These are phyloP conservation scores for Taiozyma onychis DNA, from an alignment of 1,139 yeast genomes.

Conservation along the genomic window DNA sequence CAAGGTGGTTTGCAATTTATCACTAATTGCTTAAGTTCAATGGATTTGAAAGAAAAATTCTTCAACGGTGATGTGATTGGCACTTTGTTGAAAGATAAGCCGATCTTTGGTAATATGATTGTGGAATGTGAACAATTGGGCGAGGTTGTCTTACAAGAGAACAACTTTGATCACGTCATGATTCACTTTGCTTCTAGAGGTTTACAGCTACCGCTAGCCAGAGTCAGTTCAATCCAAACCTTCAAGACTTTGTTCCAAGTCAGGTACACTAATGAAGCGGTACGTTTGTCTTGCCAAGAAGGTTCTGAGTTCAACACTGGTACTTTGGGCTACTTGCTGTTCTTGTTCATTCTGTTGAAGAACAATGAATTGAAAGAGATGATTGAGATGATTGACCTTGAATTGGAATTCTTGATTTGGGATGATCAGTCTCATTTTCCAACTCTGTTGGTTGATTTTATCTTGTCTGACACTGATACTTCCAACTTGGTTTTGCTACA, in stretches of 20 bases:
- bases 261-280: constrained; percentile 33
- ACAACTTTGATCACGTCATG: constrained; percentile 52
- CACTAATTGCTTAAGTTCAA: constrained; percentile 27
- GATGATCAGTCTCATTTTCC: constrained; percentile 42
- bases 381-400: constrained; percentile 42
- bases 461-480: constrained; percentile 35
- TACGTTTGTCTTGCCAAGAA: constrained; percentile 2
- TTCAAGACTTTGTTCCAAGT: constrained; percentile 45
- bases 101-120: constrained; percentile 37
- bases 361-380: constrained; percentile 44
- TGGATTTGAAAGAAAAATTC: constrained; percentile 25
- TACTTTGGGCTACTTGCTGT: constrained; percentile 43
- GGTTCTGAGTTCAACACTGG: constrained; percentile 16
- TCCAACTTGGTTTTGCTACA: constrained; percentile 46
- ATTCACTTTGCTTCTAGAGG: constrained; percentile 55
- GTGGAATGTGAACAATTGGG: constrained; percentile 42
- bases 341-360: constrained; percentile 47
- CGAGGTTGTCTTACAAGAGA: constrained; percentile 35
- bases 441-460: constrained; percentile 41
- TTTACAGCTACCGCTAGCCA: constrained; percentile 54
- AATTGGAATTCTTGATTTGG: constrained; percentile 28
- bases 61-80: constrained; percentile 16
- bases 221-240: constrained; percentile 48
- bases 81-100: constrained; percentile 34
- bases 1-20: constrained; percentile 50